A percentile compares a stretch with the other conserved stretches of the same genome.
phyloP scores from a whole-genome alignment of 371 early-diverging fungal genomes.

The Syncephalastrum racemosum region DNA sequence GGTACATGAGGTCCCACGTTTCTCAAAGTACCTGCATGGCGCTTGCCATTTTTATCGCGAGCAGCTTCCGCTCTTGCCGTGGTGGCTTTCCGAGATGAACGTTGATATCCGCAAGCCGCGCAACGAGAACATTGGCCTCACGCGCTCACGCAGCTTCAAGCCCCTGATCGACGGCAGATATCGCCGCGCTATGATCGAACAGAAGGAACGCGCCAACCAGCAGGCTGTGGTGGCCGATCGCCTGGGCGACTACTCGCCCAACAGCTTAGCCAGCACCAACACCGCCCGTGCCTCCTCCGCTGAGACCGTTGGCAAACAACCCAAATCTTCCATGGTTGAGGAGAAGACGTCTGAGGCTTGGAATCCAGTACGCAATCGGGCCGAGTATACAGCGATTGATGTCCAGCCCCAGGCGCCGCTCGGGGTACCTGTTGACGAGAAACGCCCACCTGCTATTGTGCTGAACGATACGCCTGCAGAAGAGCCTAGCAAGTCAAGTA shows the following conservation, averaged over 20 bases:
- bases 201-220: conserved; percentile 21
- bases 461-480: too few relatives aligned
- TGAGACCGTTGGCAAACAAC: conserved; percentile 2
- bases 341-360: conserved; percentile 7
- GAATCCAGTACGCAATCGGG: conserved; percentile 4
- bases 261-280: too few relatives aligned
- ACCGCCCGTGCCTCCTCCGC: neutral
- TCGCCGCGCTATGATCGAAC: conserved; percentile 38
- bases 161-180: conserved; percentile 50
- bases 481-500: too few relatives aligned
- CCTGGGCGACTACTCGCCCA: neutral
- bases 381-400: conserved; percentile 2
- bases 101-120: conserved; percentile 60
- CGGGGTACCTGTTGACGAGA: too few relatives aligned
- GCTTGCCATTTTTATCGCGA: conserved; percentile 49
- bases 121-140: conserved; percentile 41
- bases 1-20: conserved; percentile 97
- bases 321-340: conserved; percentile 8
- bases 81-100: conserved; percentile 57
- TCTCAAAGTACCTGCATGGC: conserved; percentile 98
- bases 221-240: conserved; percentile 9
- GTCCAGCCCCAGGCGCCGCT: neutral
- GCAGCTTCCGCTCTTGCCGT: conserved; percentile 32
- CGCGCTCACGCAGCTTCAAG: conserved; percentile 48
- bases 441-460: too few relatives aligned